Evolutionary conservation across 2,329 filamentous ascomycete species (phyloP).

Genomic region (Cladosporium sp.): DNA sequence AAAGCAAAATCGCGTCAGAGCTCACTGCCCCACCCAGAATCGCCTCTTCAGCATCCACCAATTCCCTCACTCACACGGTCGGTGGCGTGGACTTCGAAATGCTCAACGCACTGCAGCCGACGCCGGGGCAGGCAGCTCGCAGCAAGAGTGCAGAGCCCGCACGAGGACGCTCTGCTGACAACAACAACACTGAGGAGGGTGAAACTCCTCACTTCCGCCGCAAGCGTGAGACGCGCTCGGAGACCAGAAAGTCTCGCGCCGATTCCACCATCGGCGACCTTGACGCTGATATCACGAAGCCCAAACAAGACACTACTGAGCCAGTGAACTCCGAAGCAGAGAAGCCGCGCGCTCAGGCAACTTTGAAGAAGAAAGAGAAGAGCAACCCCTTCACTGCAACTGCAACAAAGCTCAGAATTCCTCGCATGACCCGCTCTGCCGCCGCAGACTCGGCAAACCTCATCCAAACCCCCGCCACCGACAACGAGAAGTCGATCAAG

Average conservation of each 20-base stretch:
- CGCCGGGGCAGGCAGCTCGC: not conserved
- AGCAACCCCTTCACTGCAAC: not conserved
- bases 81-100: slow-evolving; percentile 17
- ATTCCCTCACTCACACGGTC: slow-evolving; percentile 6
- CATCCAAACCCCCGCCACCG: not conserved
- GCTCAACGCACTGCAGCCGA: not conserved
- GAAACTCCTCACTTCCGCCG: not conserved
- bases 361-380: not conserved
- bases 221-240: slow-evolving; percentile 19
- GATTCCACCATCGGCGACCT: slow-evolving; percentile 19
- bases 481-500: not conserved
- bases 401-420: not conserved
- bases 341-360: not conserved
- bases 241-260: slow-evolving; percentile 20
- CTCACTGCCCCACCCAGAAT: not conserved
- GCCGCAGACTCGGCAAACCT: not conserved
- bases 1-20: not conserved
- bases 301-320: not conserved
- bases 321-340: not conserved
- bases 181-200: not conserved
- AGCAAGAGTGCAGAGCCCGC: slow-evolving; percentile 13
- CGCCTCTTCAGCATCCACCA: not conserved
- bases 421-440: not conserved
- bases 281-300: not conserved
- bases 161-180: not conserved